A percentile compares a stretch with the other conserved stretches of the same genome.
Evolutionary conservation across 441 rosid species (phyloP).

Genomic region (Pelargonium citronellum): DNA sequence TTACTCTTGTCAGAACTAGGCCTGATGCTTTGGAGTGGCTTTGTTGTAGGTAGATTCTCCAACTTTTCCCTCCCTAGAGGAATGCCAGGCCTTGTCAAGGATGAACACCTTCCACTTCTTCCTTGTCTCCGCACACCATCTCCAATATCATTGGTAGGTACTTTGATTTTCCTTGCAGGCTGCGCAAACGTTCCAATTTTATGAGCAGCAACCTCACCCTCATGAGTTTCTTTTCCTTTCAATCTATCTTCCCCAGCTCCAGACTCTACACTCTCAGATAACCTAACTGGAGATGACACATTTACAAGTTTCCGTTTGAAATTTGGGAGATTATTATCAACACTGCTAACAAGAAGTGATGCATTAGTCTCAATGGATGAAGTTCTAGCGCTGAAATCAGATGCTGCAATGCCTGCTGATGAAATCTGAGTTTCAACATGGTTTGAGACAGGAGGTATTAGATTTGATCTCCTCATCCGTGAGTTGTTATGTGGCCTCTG

Average conservation of each 20-base stretch:
- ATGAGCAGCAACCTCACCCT: conserved; percentile 45
- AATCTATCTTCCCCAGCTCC: conserved; percentile 68
- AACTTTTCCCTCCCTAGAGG: conserved; percentile 52
- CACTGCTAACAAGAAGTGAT: conserved; percentile 35
- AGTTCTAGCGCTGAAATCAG: conserved; percentile 55
- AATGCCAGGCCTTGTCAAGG: conserved; percentile 42
- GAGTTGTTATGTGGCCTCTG: conserved; percentile 85
- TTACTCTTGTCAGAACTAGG: conserved; percentile 59
- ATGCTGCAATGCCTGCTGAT: conserved; percentile 50
- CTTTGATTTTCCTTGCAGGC: conserved; percentile 52
- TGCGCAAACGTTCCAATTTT: conserved; percentile 41
- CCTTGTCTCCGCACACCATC: conserved; percentile 73
- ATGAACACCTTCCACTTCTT: conserved; percentile 55
- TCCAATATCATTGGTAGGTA: conserved; percentile 50
- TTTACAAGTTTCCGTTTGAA: conserved; percentile 58
- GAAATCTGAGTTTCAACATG: conserved; percentile 50
- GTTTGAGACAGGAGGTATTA: conserved; percentile 63
- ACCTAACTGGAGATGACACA: conserved; percentile 59
- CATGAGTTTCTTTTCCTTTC: conserved; percentile 46
- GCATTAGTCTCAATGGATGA: conserved; percentile 46
- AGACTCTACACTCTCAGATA: conserved; percentile 86
- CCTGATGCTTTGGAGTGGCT: conserved; percentile 44
- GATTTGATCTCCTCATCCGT: conserved; percentile 74
- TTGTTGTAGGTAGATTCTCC: conserved; percentile 46
- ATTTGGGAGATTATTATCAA: conserved; percentile 42